Conservation (phyloP, 345 rosid species). For the Turnera subulata region DNA sequence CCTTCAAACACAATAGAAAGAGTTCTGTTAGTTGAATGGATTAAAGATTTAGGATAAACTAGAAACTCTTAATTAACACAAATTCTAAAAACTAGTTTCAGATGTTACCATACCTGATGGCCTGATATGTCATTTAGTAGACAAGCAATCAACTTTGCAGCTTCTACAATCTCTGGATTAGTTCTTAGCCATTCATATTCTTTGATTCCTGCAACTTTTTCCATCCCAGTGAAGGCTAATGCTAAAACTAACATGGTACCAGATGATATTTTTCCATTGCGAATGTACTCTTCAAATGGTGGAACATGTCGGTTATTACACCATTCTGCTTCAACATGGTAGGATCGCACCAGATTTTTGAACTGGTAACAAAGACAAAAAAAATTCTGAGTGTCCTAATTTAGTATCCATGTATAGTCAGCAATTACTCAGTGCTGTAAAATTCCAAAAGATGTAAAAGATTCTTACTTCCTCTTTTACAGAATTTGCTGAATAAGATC, state of each 20-base stretch:
- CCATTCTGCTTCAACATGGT: slow-evolving; percentile 1
- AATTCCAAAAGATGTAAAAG: not conserved
- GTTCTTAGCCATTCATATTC: slow-evolving; percentile 1
- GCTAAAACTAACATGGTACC: not conserved
- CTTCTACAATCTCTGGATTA: not conserved
- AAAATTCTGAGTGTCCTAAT: not conserved
- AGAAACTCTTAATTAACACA: too few relatives aligned
- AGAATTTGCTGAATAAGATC: not conserved
- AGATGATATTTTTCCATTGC: not conserved
- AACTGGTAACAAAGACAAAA: not conserved
- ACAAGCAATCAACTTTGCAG: not conserved
- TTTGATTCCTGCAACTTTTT: not conserved
- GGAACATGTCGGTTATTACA: not conserved
- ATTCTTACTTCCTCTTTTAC: slow-evolving; percentile 2
- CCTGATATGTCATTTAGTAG: not conserved
- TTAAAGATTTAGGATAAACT: too few relatives aligned
- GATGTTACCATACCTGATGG: not conserved
- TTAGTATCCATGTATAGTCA: not conserved
- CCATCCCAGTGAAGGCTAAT: not conserved
- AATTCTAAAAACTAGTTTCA: too few relatives aligned
- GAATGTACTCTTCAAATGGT: not conserved
- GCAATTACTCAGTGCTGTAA: not conserved
- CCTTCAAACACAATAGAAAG: too few relatives aligned
- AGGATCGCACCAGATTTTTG: not conserved
- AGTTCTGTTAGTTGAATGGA: too few relatives aligned